Evolutionary conservation across 192 early-diverging fungal species (phyloP), one percentile per base, ranked within the genome.

Genomic region (Coemansia sp.): DNA sequence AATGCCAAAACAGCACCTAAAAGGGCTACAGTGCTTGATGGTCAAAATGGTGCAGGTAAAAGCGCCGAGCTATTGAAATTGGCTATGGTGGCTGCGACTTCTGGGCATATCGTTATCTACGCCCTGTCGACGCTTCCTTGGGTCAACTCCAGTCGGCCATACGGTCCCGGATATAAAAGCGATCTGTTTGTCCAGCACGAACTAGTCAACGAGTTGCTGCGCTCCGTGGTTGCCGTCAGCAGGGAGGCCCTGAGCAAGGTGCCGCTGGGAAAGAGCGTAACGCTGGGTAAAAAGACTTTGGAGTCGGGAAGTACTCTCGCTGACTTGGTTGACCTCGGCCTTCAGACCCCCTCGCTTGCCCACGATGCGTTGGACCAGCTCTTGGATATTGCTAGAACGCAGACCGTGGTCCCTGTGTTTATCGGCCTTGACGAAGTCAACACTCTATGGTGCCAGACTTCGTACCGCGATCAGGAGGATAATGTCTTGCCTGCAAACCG

Each of bases 61-160:
- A 85, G 83, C 65, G 83, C 79, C 8, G 79, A 79, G 64, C 66
- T 85, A 47, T 40, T 85, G 68, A 85, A 76, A 58, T 41, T 78
- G 50, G 83, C 79, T 10, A 41, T 72, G 18, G 66, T 85, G 13
- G 83, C 75, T 0, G 71, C 74, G 3, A 65, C 74, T 15, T 67
- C 52, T 1, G 79, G 68, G 0, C 60, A 71, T 31, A 64, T 85
- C 16, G 79, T 80, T 12, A 66, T 85, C 16, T 85, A 85, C 31
- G 83, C 66, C 22, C 58, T 41, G 29, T 50, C 65, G 6, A 77
- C 83, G 3, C 18, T 70, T 27, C 46, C 62, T 7, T 85, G 83
- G 83, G 83, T 85, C 40, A 66, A 85, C 33, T 85, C 83, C 31
- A 85, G 78, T 31, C 71, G 66, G 15, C 78, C 83, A 53, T 85